A percentile compares a stretch with the other conserved stretches of the same genome.
Evolutionary conservation across 805 yeast genomes (phyloP).

Genomic region (Yarrowia bubula): DNA sequence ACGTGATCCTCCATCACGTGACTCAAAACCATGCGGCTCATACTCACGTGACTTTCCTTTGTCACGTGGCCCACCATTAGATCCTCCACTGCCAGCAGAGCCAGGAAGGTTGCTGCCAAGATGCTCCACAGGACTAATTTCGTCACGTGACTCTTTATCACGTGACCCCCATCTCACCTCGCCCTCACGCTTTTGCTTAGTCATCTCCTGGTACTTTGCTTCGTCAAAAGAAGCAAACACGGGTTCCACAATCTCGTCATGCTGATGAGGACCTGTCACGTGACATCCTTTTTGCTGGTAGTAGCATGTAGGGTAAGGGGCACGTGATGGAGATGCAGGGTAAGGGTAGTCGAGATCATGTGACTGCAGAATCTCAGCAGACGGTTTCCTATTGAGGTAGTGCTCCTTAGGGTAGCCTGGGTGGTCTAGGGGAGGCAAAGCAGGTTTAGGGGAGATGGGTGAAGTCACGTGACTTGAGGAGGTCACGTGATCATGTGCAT

Average conservation of each 20-base stretch:
- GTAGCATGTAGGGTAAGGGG: constrained; percentile 10
- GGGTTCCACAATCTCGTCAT: neutral
- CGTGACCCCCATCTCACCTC: neutral
- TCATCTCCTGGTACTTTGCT: neutral
- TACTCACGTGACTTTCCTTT: no score
- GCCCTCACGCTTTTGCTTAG: neutral
- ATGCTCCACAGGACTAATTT: no score
- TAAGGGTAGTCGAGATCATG: neutral
- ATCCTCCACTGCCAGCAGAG: no score
- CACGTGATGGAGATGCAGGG: neutral
- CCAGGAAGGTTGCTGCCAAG: no score
- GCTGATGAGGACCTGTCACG: neutral
- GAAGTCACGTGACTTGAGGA: neutral
- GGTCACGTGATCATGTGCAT: neutral
- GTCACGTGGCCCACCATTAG: no score
- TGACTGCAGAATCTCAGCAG: no score
- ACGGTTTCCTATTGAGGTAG: neutral
- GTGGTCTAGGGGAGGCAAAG: neutral
- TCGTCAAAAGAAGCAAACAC: neutral
- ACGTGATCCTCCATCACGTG: neutral
- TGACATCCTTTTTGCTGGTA: neutral
- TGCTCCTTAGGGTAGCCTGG: constrained; percentile 13
- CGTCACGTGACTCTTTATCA: neutral
- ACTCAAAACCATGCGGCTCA: no score
- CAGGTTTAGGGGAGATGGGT: neutral